These are phyloP conservation scores for Globisporangium camurandrum DNA, from an alignment of 352 stramenopile genomes.

Conservation along the genomic window DNA sequence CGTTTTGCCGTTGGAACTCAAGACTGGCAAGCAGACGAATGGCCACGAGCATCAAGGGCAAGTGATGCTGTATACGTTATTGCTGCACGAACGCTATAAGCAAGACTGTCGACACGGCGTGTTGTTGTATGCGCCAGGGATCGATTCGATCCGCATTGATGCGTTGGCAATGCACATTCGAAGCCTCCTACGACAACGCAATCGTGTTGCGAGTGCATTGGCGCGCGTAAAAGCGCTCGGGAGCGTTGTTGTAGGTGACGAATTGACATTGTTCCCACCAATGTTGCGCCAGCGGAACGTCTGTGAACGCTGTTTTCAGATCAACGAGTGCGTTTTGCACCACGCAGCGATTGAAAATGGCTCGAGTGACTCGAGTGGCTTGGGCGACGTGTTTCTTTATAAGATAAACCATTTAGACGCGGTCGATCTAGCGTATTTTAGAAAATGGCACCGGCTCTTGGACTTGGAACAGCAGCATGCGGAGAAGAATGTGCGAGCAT, in stretches of 20 bases:
- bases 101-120: constrained; percentile 50
- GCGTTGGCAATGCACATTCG: constrained; percentile 49
- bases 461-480: constrained; percentile 71
- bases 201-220: constrained; percentile 59
- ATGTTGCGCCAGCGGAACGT: constrained; percentile 62
- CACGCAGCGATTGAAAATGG: constrained; percentile 76
- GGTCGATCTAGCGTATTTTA: constrained; percentile 58
- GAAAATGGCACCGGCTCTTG: constrained; percentile 62
- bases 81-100: constrained; percentile 74
- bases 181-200: constrained; percentile 59
- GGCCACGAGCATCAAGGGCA: constrained; percentile 66
- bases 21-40: constrained; percentile 70
- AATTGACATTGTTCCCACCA: constrained; percentile 52
- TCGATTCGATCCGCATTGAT: constrained; percentile 60
- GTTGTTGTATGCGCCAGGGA: constrained; percentile 63
- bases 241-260: constrained; percentile 21
- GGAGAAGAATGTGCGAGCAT: constrained; percentile 51
- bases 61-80: constrained; percentile 85
- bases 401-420: constrained; percentile 49
- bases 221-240: constrained; percentile 50
- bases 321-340: constrained; percentile 81
- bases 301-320: constrained; percentile 77
- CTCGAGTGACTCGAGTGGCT: constrained; percentile 46
- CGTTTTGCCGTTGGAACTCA: constrained; percentile 79
- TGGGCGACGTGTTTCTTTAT: constrained; percentile 57